phyloP scores from a whole-genome alignment of 2,329 filamentous ascomycete species.

The Neonectria hederae region DNA sequence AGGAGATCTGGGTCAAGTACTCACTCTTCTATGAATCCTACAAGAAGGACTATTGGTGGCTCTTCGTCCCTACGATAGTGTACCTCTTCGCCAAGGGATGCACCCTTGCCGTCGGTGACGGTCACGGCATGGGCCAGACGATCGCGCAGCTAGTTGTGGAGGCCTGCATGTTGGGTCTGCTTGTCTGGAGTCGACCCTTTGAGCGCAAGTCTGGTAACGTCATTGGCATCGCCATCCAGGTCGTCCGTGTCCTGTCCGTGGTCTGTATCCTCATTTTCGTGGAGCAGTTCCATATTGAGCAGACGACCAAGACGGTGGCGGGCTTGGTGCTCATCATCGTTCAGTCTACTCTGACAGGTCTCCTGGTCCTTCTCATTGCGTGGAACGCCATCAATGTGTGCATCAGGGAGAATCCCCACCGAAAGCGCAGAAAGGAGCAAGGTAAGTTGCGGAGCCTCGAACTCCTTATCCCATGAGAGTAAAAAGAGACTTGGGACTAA shows the following conservation, averaged over 20 bases:
- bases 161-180: constrained; percentile 76
- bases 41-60: constrained; percentile 95
- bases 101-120: constrained; percentile 84
- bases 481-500: constrained; percentile 37
- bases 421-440: constrained; percentile 86
- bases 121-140: constrained; percentile 84
- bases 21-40: constrained; percentile 97
- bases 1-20: constrained; percentile 93
- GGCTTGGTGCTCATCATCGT: constrained; percentile 94
- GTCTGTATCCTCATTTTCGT: constrained; percentile 92
- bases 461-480: background rate
- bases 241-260: constrained; percentile 88
- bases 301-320: constrained; percentile 93
- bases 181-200: constrained; percentile 88
- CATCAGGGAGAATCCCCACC: constrained; percentile 89
- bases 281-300: constrained; percentile 86
- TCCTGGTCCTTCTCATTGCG: constrained; percentile 85
- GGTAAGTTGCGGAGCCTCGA: constrained; percentile 65
- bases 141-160: constrained; percentile 85
- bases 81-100: constrained; percentile 93
- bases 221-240: constrained; percentile 92
- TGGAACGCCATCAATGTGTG: constrained; percentile 88
- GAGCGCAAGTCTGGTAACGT: constrained; percentile 87
- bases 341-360: constrained; percentile 83
- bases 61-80: constrained; percentile 87